A percentile compares a stretch with the other conserved stretches of the same genome.
Conservation (phyloP, 768 basidiomycete genomes). For the Kwoniella dejecticola region DNA sequence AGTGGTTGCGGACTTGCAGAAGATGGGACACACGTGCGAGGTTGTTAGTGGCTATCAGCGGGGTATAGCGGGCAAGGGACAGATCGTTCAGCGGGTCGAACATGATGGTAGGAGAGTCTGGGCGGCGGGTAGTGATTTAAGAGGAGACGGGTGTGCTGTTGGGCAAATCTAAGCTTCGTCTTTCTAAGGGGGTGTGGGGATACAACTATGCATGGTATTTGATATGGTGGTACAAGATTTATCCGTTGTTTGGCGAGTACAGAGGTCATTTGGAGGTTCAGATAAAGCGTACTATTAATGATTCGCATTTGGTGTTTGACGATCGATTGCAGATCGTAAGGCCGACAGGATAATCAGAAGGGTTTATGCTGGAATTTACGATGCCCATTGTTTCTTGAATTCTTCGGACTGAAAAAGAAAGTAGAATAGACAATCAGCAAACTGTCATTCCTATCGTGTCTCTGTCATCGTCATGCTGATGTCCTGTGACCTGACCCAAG, state of each 20-base stretch:
- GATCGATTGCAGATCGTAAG: too few relatives aligned
- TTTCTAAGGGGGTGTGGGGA: neutral
- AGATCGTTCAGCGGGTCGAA: conserved; percentile 80
- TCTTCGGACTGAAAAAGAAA: conserved; percentile 8
- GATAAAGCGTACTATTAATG: too few relatives aligned
- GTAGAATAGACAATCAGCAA: too few relatives aligned
- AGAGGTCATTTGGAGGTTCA: too few relatives aligned
- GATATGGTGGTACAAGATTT: neutral
- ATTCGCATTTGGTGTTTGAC: too few relatives aligned
- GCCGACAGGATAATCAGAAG: too few relatives aligned
- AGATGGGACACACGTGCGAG: conserved; percentile 85
- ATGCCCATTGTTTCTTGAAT: conserved; percentile 14
- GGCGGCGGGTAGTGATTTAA: conserved; percentile 90
- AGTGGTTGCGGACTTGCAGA: conserved; percentile 68
- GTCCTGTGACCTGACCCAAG: neutral
- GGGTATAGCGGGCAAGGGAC: conserved; percentile 52
- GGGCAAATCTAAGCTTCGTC: conserved; percentile 67
- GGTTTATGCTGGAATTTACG: too few relatives aligned
- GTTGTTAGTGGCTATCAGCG: conserved; percentile 65
- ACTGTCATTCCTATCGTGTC: too few relatives aligned
- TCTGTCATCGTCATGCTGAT: too few relatives aligned
- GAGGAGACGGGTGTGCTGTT: conserved; percentile 84
- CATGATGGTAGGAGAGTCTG: conserved; percentile 72
- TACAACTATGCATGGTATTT: conserved; percentile 16
- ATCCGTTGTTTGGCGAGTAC: neutral